Base-by-base conservation (phyloP, 2,329 filamentous ascomycete genomes). In the Aspergillus glaucus region DNA sequence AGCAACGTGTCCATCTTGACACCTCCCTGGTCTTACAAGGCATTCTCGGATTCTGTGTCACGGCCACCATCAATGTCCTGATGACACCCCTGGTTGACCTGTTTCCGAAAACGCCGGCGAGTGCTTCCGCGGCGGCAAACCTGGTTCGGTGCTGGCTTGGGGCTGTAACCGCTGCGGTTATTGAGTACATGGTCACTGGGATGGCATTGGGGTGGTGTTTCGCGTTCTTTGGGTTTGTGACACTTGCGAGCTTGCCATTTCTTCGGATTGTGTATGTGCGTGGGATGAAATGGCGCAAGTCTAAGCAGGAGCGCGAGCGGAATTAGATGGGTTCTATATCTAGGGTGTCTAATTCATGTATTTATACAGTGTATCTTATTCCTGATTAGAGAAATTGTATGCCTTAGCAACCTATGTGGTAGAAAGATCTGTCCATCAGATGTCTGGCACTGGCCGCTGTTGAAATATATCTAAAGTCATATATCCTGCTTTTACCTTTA, bases 81-180 rank as follows among this genome's bases (percentile, higher is more conserved):
- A 62, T 56, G 40, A 63, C 63, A 3, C 55, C 68, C 10, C 52
- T 67, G 4, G 56, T 67, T 5, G 66, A 69, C 44, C 49, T 64
- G 1, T 57, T 65, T 47, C 54, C 62, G 4, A 47, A 55, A 8
- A 39, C 48, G 7, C 50, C 63, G 1, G 52, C 60, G 9, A 63
- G 64, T 2, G 65, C 63, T 2, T 52, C 55, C 3, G 64, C 65
- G 6, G 58, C 62, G 4, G 54, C 52, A n/a, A 68, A 63, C 40
- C 50, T 67, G 15, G 47, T 60, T 8, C 56, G 65, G 9, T 67
- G 62, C 49, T 55, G 57, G 24, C 48, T 66, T 3, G 61, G 59
- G 9, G 65, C 65, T 14, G 53, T 57, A 4, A 60, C 54, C 2
- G 55, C 61, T 2, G 60, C 63, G 3, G 50, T 59, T 1, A 48